Evolutionary conservation across 148 eudicot genomes (phyloP), one percentile per base, ranked within the genome.

Genomic region (Heliosperma pusillum): DNA sequence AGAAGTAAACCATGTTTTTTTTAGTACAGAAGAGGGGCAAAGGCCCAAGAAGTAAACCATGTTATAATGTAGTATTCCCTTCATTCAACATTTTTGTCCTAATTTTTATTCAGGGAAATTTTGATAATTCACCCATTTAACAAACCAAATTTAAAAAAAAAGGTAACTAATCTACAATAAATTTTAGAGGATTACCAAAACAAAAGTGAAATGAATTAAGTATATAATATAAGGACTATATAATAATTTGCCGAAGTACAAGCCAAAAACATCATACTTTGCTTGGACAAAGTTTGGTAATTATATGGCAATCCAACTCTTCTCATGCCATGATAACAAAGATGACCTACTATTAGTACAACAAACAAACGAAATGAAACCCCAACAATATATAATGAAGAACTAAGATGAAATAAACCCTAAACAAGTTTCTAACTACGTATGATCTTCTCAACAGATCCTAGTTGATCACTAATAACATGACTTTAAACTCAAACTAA

Each of bases 241-340:
- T 66, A 36, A 5, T 50, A 50, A 50, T 56, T 36, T 2, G 33
- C 55, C 27, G 61, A 47, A 76, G n/a, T 76, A 55, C 25, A 76
- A 76, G 73, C 66, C 57, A 66, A 76, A 50, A 21, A 42, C 71
- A 68, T 22, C 29, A 13, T 21, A 44, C 71, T 68, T 68, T 33
- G 71, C 26, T 75, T 66, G 70, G 33, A 47, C 16, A 47, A 50
- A 63, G 69, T 45, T 27, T 16, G 55, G 60, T 74, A 63, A 74
- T 45, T 50, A 26, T 63, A 74, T 75, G 78, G 60, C 64, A 75
- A 52, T 50, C 50, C 30, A 33, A 15, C 68, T 40, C 57, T 44
- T 61, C 33, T 63, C 11, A 52, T 65, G 62, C 45, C 62, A 65
- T 66, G 71, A 68, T 57, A 57, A 67, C 72, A 75, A 53, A 56